Evolutionary conservation across 2,329 filamentous ascomycete species (phyloP), one percentile per base, ranked within the genome.

Genomic region (Arachnomyces sp.): DNA sequence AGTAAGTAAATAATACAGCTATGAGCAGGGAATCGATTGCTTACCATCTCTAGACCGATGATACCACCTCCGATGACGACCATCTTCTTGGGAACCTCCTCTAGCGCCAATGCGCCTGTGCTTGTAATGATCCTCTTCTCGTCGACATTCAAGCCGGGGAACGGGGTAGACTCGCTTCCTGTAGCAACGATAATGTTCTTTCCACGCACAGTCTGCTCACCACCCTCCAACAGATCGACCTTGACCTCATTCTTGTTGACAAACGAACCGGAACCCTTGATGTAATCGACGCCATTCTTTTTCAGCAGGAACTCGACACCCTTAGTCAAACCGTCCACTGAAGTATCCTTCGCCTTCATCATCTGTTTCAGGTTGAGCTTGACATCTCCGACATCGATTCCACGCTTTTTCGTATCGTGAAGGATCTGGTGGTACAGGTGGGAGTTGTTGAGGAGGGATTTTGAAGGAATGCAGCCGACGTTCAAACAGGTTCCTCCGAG

Each of bases 161-260:
- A 98, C 18, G 90, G 92, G 36, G 92, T 95, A 36, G 88, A 80
- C 71, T 98, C 92, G 56, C 84, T 90, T 52, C 92, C 92, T 50
- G 92, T 98, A 47, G 92, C 90, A 64, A 98, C 95, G 57, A 98
- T 74, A 62, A 98, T 95, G 73, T 98, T 98, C 82, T 96, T 96
- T 60, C 80, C 92, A 53, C 78, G 76, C 45, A 96, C 70, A 51
- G 77, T 85, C 48, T 85, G 83, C 76, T 96, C 89, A 61, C 90
- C 89, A 56, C 92, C 92, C 14, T 96, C 90, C 55, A 84, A 78
- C 47, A 95, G 79, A 59, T 84, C 82, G 55, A 98, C 86, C 68
- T 87, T 89, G 67, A 98, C 71, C 56, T 92, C 90, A 71, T 95
- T 80, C 69, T 93, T 86, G 64, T 86, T 86, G 56, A 82, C 76